Evolutionary conservation across 768 basidiomycete species (phyloP).

Genomic region (Hysterangium stoloniferum): DNA sequence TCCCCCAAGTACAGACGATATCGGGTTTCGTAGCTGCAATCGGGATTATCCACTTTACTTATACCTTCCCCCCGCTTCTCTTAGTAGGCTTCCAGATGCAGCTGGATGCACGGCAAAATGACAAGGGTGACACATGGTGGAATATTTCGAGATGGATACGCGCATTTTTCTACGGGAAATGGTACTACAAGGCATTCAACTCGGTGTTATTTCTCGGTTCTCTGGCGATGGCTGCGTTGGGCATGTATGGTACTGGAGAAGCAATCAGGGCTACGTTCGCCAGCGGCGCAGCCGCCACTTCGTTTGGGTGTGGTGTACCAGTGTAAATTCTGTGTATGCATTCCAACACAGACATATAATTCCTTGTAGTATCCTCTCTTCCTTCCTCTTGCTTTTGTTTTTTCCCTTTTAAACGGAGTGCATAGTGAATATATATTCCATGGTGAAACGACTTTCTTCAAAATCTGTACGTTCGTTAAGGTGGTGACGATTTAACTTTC

Average conservation of each 20-base stretch:
- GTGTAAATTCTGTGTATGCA: too few species aligned
- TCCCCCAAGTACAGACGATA: constrained; percentile 50
- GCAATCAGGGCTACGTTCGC: constrained; percentile 37
- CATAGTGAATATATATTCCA: too few species aligned
- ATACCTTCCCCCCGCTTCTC: constrained; percentile 43
- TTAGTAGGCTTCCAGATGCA: constrained; percentile 22
- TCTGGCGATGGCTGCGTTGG: constrained; percentile 41
- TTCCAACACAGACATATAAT: too few species aligned
- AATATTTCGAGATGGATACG: constrained; percentile 19
- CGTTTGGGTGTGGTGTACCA: constrained; percentile 47
- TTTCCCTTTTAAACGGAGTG: too few species aligned
- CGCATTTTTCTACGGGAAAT: constrained; percentile 34
- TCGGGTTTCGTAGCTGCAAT: constrained; percentile 48
- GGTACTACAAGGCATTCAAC: constrained; percentile 47
- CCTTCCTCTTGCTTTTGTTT: too few species aligned
- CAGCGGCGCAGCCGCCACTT: constrained; percentile 32
- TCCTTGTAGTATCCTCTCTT: too few species aligned
- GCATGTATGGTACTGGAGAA: constrained; percentile 35
- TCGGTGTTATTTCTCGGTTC: constrained; percentile 36
- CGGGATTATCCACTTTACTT: constrained; percentile 54
- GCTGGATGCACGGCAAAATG: background rate
- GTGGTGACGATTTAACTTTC: too few species aligned
- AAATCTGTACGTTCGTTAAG: too few species aligned
- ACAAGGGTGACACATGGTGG: constrained; percentile 22
- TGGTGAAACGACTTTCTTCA: too few species aligned